Base-by-base conservation (phyloP, 83 land plant genomes). In the Diphasiastrum complanatum region DNA sequence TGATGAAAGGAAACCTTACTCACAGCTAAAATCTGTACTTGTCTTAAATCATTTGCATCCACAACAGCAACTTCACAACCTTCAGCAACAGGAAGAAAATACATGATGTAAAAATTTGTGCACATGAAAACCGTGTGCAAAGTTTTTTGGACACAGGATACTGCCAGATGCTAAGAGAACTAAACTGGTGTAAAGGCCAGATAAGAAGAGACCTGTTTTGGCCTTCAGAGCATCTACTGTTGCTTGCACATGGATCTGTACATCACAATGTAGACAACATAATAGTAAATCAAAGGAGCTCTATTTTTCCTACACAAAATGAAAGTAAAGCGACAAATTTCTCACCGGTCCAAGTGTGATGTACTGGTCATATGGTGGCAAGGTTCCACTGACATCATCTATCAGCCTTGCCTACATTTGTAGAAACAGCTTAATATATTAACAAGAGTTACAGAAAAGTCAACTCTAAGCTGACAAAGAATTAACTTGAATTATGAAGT, bases 331-430 rank as follows among this genome's bases (percentile, higher is more conserved):
- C 37, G 3, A 1, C 3, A 23, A 22, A 40, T 18, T 36, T 26
- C 30, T 60, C 59, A 78, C 81, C 49, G 81, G 81, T 50, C 81
- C 81, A 63, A 78, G 79, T 2, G 79, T 68, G 33, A 78, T 64
- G 57, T 55, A 74, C 46, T 78, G 78, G 38, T 78, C 81, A 36
- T 74, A 78, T 3, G 81, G 81, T 32, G 81, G 81, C 36, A 78
- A 59, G 28, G 78, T 78, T 54, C 81, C 81, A 43, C 71, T 78
- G 19, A 75, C 78, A 53, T 78, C 81, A 55, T 78, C 81, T 25
- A 78, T 73, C 27, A 78, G 56, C 61, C 81, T 64, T 61, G 81
- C 81, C 80, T 77, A 70, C 46, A 23, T 31, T 16, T 41, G 23
- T 26, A 41, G 19, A 57, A 40, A 36, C 29, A 23, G 31, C 24